phyloP scores from a whole-genome alignment of 495 filamentous ascomycete genomes.

The Aspergillus funiculosus region DNA sequence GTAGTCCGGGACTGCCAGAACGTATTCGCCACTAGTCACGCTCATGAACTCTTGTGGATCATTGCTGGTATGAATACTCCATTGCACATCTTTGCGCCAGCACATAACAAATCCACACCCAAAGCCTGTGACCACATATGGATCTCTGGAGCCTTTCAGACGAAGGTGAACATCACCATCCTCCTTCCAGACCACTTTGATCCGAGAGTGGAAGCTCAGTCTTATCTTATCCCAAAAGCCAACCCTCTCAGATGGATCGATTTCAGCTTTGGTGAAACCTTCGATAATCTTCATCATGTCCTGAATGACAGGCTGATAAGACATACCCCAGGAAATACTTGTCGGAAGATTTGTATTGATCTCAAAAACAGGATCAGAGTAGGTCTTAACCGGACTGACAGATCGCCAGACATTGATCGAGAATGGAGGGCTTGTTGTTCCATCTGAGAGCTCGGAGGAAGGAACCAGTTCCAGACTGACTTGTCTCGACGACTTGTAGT shows the following conservation, averaged over 20 bases:
- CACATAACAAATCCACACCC: constrained; percentile 96
- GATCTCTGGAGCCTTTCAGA: constrained; percentile 86
- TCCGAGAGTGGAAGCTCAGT: constrained; percentile 87
- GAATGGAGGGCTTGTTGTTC: constrained; percentile 49
- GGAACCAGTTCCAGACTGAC: constrained; percentile 85
- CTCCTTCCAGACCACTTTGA: constrained; percentile 83
- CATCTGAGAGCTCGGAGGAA: constrained; percentile 46
- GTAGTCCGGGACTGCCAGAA: constrained; percentile 89
- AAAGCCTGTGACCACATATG: constrained; percentile 86
- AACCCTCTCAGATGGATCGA: constrained; percentile 86
- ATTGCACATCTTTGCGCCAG: constrained; percentile 87
- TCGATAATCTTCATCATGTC: constrained; percentile 99
- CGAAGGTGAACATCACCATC: constrained; percentile 95
- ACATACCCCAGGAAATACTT: constrained; percentile 91
- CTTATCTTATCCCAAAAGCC: constrained; percentile 99
- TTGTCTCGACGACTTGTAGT: constrained; percentile 67
- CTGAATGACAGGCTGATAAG: constrained; percentile 96
- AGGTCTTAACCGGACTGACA: constrained; percentile 92
- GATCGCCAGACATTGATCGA: constrained; percentile 83
- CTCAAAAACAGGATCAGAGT: constrained; percentile 82
- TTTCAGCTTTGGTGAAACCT: constrained; percentile 89
- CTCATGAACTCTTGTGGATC: constrained; percentile 92
- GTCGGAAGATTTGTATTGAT: constrained; percentile 91
- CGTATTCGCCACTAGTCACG: constrained; percentile 88
- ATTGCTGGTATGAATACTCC: constrained; percentile 73